A percentile compares a stretch with the other conserved stretches of the same genome.
Evolutionary conservation across 129 eudicot genomes (phyloP).

Genomic region (Mikania micrantha): DNA sequence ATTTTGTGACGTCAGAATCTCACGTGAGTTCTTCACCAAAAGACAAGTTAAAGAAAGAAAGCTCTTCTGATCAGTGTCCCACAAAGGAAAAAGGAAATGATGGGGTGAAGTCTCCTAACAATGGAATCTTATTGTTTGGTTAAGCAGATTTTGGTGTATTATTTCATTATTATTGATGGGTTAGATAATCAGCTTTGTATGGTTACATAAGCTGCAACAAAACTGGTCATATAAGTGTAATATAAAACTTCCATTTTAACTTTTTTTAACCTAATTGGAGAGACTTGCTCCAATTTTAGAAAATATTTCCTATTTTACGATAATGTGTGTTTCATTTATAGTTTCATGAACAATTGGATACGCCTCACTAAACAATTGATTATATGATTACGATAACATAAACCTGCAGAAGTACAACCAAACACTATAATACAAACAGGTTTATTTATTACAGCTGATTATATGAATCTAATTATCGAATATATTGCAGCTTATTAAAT

Average conservation of each 20-base stretch:
- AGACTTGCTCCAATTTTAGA: not conserved
- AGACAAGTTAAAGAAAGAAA: constrained; percentile 26
- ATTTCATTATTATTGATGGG: not conserved
- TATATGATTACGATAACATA: not conserved
- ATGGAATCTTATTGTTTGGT: not conserved
- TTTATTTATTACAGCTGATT: constrained; percentile 1
- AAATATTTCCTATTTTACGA: not conserved
- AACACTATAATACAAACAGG: not conserved
- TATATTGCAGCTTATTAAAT: too few species aligned
- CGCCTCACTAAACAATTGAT: not conserved
- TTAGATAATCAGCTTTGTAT: not conserved
- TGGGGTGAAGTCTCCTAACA: constrained; percentile 46
- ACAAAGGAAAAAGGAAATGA: constrained; percentile 79
- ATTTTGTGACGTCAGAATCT: constrained; percentile 33
- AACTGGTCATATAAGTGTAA: not conserved
- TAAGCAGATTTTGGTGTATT: not conserved
- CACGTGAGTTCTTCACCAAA: constrained; percentile 28
- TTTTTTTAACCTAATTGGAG: not conserved
- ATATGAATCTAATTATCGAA: too few species aligned
- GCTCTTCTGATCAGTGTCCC: constrained; percentile 26
- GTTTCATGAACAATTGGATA: not conserved
- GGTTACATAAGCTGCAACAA: too few species aligned
- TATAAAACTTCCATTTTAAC: not conserved
- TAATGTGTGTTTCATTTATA: not conserved
- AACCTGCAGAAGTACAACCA: not conserved